Evolutionary conservation across 768 basidiomycete genomes (phyloP), one percentile per base, ranked within the genome.

Genomic region (Collybiopsis luxurians): DNA sequence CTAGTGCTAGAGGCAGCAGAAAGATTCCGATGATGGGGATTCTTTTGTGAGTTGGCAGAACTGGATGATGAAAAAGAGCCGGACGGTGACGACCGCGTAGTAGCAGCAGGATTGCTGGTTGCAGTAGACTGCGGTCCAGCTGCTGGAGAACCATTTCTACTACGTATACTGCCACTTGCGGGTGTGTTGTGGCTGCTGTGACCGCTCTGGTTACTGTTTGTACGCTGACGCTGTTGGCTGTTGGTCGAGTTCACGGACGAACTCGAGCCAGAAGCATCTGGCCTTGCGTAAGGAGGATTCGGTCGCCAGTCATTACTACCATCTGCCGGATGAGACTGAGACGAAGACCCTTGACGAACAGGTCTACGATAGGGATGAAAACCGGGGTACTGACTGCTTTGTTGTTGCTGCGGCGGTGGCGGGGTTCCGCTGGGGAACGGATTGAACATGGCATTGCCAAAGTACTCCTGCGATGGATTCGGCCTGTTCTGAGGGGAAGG

Each of bases 331-430:
- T 64, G 65, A 12, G 49, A 34, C 10, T 70, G 66, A 15, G 73
- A 72, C 19, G 68, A 64, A 21, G 75, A 73, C 31, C 72, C 72
- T 63, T 79, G 80, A 26, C 80, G 77, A 63, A 70, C 77, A 21
- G 89, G 89, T 13, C 90, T 82, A 55, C 90, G 87, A 77, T 92
- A 92, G 54, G 90, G 90, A 68, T 92, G 90, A 67, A 85, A 92
- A 26, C 88, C 90, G 34, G 76, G 76, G 65, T 75, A 75, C 56
- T 77, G 79, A 23, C 66, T 62, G 30, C 70, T 65, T 57, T 71
- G 73, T 55, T 62, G 64, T 27, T 65, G 67, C 53, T 73, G 72
- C 61, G 82, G 84, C 0, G 84, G 83, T 28, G 88, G 86, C 3
- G 88, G 85, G 3, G 89, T 89, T 47, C 84, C 81, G 64, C 81